These are phyloP conservation scores for Amanita subjunquillea DNA, from an alignment of 768 basidiomycete species.

Conservation along the genomic window DNA sequence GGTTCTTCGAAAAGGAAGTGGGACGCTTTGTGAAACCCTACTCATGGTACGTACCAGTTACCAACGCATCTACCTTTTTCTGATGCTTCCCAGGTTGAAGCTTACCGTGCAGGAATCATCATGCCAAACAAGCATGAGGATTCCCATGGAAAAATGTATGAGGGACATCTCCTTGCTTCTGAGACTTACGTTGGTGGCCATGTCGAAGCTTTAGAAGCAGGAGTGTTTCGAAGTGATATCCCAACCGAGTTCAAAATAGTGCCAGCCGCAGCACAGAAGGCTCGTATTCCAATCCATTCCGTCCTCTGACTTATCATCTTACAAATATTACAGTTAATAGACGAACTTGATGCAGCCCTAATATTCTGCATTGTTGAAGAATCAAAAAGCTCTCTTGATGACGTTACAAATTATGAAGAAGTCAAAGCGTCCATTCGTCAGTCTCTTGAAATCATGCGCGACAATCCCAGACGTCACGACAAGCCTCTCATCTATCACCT, in stretches of 20 bases:
- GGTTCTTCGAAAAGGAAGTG: slow-evolving; percentile 90
- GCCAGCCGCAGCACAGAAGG: slow-evolving; percentile 78
- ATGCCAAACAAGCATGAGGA: slow-evolving; percentile 99
- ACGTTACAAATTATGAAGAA: slow-evolving; percentile 92
- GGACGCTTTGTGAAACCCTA: slow-evolving; percentile 94
- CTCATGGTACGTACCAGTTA: slow-evolving; percentile 65
- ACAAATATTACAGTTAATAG: slow-evolving; percentile 55
- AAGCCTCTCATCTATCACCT: slow-evolving; percentile 96
- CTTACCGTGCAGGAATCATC: slow-evolving; percentile 82
- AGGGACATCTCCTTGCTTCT: slow-evolving; percentile 92
- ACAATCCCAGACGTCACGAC: slow-evolving; percentile 82
- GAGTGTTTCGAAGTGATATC: slow-evolving; percentile 96
- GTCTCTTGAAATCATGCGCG: slow-evolving; percentile 82
- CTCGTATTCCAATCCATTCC: slow-evolving; percentile 15
- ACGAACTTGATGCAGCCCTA: slow-evolving; percentile 88
- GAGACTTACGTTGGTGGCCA: slow-evolving; percentile 99
- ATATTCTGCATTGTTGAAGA: slow-evolving; percentile 85
- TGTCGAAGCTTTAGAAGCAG: slow-evolving; percentile 96
- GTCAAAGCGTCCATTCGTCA: slow-evolving; percentile 71
- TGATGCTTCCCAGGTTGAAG: slow-evolving; percentile 67
- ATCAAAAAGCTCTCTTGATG: slow-evolving; percentile 64
- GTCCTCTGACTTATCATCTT: too few relatives aligned
- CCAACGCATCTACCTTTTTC: background rate
- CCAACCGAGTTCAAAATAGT: slow-evolving; percentile 91
- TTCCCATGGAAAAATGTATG: slow-evolving; percentile 81